Evolutionary conservation across 1,284 basidiomycete species (phyloP), one percentile per base, ranked within the genome.

Genomic region (Moniliophthora roreri): DNA sequence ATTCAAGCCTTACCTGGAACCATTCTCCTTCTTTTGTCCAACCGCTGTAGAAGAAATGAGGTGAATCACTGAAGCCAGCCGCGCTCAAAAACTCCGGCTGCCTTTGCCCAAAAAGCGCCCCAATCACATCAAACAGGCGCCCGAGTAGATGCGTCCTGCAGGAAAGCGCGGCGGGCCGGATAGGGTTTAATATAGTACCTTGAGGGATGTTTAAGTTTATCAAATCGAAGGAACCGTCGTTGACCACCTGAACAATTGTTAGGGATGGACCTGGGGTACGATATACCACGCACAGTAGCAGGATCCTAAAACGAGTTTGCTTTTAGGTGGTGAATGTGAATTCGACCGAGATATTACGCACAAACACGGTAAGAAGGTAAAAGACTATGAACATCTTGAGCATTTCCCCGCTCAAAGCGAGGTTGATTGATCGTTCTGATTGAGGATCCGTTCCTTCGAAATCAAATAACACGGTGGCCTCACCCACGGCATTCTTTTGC

Each of bases 181-280:
- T 54, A 15, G 67, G 66, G 47, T 62, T 67, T 4, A 69, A 56
- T 26, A 69, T 56, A 1, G 65, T 67, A 13, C 67, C 66, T 21
- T 58, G 40, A 3, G 67, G 66, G 42, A 69, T 67, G 56, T 50
- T 46, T 28, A 70, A 39, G 52, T 74, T 52, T 57, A 74, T 54
- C 55, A 75, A 46, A 56, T 75, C 52, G 62, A 73, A 63, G 58
- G 68, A 50, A 55, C 74, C 58, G 62, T 76, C 59, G 63, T 75
- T 69, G 9, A 65, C 59, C 6, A 67, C 58, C 11, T n/a, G n/a
- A n/a, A n/a, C n/a, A n/a, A n/a, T n/a, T n/a, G n/a, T n/a, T n/a
- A n/a, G n/a, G n/a, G n/a, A n/a, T n/a, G n/a, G n/a, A n/a, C n/a
- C n/a, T n/a, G n/a, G n/a, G n/a, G n/a, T n/a, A n/a, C n/a, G n/a